A percentile compares a stretch with the other conserved stretches of the same genome.
phyloP scores from a whole-genome alignment of 2,329 filamentous ascomycete genomes.

The Alternaria novae-zelandiae region DNA sequence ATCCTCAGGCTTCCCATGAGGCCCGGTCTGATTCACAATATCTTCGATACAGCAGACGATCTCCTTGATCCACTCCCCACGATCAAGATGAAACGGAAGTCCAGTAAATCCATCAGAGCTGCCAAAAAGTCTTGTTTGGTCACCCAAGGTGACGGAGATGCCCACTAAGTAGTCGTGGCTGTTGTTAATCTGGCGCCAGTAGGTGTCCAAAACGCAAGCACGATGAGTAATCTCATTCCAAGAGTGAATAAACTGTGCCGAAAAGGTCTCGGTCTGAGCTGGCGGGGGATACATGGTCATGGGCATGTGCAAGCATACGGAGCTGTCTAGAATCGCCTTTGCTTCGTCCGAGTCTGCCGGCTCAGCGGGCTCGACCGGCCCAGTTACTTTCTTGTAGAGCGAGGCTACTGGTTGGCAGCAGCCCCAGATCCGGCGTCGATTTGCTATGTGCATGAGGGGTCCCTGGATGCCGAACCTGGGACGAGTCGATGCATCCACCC shows the following conservation, averaged over 20 bases:
- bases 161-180: slow-evolving; percentile 9
- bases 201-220: slow-evolving; percentile 20
- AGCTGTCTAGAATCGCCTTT: slow-evolving; percentile 7
- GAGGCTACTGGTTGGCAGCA: slow-evolving; percentile 11
- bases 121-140: slow-evolving; percentile 15
- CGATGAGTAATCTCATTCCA: slow-evolving; percentile 13
- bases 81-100: slow-evolving; percentile 5
- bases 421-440: slow-evolving; percentile 42
- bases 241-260: slow-evolving; percentile 17
- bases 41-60: background rate
- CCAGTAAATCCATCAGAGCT: slow-evolving; percentile 1
- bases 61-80: slow-evolving; percentile 16
- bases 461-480: slow-evolving; percentile 25
- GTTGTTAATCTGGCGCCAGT: slow-evolving; percentile 10
- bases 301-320: slow-evolving; percentile 8
- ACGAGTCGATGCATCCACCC: slow-evolving; percentile 24
- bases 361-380: background rate
- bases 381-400: background rate
- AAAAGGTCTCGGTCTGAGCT: background rate
- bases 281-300: slow-evolving; percentile 15
- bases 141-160: slow-evolving; percentile 13
- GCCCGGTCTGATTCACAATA: background rate
- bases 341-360: slow-evolving; percentile 7
- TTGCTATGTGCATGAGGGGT: slow-evolving; percentile 38
- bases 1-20: background rate